A percentile compares a stretch with the other conserved stretches of the same genome.
Conservation (phyloP, 805 yeast genomes). For the Pichia ethanolica region DNA sequence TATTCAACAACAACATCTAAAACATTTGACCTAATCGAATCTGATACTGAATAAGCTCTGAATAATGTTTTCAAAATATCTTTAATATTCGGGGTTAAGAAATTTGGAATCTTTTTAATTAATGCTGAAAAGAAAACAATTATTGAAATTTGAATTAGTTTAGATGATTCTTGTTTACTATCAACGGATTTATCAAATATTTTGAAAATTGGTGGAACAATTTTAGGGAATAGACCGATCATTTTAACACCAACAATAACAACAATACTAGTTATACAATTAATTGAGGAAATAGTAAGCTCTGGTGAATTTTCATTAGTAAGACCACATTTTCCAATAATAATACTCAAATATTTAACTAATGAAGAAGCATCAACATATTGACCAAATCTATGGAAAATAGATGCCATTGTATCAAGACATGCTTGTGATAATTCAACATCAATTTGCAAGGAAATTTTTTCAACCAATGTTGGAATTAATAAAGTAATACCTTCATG, state of each 20-base stretch:
- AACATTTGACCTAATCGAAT: conserved; percentile 52
- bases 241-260: conserved; percentile 76
- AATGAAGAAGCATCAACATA: conserved; percentile 41
- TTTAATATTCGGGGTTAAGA: conserved; percentile 61
- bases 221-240: conserved; percentile 77
- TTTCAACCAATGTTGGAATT: conserved; percentile 41
- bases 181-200: conserved; percentile 42
- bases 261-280: conserved; percentile 62
- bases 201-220: conserved; percentile 65
- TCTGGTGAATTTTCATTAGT: conserved; percentile 43
- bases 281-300: conserved; percentile 63
- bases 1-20: conserved; percentile 55
- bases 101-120: conserved; percentile 78
- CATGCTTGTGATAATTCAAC: conserved; percentile 58
- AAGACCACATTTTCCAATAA: conserved; percentile 48
- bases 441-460: conserved; percentile 31
- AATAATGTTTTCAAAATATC: conserved; percentile 55
- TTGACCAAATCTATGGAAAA: conserved; percentile 57
- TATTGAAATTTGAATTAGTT: conserved; percentile 59
- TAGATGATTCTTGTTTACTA: conserved; percentile 22
- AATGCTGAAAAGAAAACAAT: conserved; percentile 66
- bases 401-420: conserved; percentile 55
- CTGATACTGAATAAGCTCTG: conserved; percentile 51
- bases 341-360: conserved; percentile 40
- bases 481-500: conserved; percentile 45